A percentile compares a stretch with the other conserved stretches of the same genome.
Evolutionary conservation across 2,329 filamentous ascomycete genomes (phyloP).

Genomic region (Sporothrix pallida): DNA sequence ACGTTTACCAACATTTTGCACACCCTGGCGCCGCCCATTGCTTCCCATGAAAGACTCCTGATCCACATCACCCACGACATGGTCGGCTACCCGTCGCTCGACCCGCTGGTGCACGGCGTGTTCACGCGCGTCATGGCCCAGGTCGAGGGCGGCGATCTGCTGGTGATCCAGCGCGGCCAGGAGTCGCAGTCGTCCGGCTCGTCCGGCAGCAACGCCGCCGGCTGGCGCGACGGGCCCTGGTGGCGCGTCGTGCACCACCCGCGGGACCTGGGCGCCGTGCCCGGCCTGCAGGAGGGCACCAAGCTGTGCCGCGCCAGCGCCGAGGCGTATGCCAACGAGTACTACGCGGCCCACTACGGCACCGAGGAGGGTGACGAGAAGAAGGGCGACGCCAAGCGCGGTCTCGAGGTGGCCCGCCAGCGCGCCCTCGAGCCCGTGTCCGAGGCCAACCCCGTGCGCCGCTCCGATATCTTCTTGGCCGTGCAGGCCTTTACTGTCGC

Average conservation of each 20-base stretch:
- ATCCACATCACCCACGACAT: slow-evolving; percentile 98
- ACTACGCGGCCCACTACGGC: slow-evolving; percentile 73
- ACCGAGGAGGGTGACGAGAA: slow-evolving; percentile 48
- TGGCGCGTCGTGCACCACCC: slow-evolving; percentile 76
- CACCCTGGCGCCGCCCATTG: slow-evolving; percentile 93
- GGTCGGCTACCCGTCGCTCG: slow-evolving; percentile 89
- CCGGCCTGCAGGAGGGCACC: slow-evolving; percentile 82
- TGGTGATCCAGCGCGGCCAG: slow-evolving; percentile 91
- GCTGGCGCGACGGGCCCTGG: slow-evolving; percentile 96
- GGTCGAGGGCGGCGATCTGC: slow-evolving; percentile 92
- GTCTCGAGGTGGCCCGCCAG: slow-evolving; percentile 78
- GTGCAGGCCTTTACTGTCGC: slow-evolving; percentile 76
- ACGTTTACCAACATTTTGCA: slow-evolving; percentile 95
- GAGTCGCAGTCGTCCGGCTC: slow-evolving; percentile 65
- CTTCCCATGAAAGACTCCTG: slow-evolving; percentile 92
- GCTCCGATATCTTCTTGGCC: slow-evolving; percentile 93
- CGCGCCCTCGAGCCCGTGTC: slow-evolving; percentile 79
- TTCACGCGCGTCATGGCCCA: slow-evolving; percentile 98
- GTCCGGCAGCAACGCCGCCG: slow-evolving; percentile 51
- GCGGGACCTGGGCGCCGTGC: slow-evolving; percentile 79
- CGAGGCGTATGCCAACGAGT: slow-evolving; percentile 85
- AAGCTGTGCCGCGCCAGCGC: slow-evolving; percentile 90
- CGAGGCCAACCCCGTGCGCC: slow-evolving; percentile 87
- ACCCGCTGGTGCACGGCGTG: slow-evolving; percentile 87
- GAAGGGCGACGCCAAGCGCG: slow-evolving; percentile 45